These are phyloP conservation scores for Heliamphora exappendiculata DNA, from an alignment of 148 eudicot species.

Conservation along the genomic window DNA sequence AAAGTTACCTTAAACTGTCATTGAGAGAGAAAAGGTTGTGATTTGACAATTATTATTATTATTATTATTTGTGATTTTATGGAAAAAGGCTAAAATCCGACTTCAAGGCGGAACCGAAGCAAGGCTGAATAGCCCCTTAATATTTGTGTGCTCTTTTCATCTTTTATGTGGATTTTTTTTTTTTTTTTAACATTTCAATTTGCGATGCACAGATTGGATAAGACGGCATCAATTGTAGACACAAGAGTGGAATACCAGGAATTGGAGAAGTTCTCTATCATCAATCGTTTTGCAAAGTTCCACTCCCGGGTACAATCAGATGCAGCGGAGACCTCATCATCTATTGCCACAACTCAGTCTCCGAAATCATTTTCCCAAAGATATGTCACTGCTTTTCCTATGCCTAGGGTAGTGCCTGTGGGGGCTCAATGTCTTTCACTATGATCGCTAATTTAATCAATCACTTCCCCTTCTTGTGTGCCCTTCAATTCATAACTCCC, in stretches of 20 bases:
- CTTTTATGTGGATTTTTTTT: neutral
- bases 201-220: conserved; percentile 43
- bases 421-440: conserved; percentile 41
- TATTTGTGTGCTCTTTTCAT: neutral
- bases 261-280: conserved; percentile 44
- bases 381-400: conserved; percentile 38
- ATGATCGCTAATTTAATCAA: conserved; percentile 23
- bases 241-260: conserved; percentile 37
- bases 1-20: too few species aligned
- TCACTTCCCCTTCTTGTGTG: neutral
- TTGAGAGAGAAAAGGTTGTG: too few species aligned
- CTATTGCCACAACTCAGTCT: conserved; percentile 18
- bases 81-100: too few species aligned
- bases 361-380: conserved; percentile 25
- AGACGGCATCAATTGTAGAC: conserved; percentile 28
- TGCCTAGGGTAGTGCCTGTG: conserved; percentile 40
- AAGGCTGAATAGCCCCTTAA: neutral
- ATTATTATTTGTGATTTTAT: too few species aligned
- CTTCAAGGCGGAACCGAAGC: too few species aligned
- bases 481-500: neutral
- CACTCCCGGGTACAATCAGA: conserved; percentile 26
- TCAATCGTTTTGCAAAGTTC: conserved; percentile 54
- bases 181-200: neutral
- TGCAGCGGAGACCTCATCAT: conserved; percentile 24
- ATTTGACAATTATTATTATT: too few species aligned